Percentiles rank a stretch among this genome's conserved stretches.
Evolutionary conservation across 83 land plant species (phyloP).

Genomic region (Thuja plicata): DNA sequence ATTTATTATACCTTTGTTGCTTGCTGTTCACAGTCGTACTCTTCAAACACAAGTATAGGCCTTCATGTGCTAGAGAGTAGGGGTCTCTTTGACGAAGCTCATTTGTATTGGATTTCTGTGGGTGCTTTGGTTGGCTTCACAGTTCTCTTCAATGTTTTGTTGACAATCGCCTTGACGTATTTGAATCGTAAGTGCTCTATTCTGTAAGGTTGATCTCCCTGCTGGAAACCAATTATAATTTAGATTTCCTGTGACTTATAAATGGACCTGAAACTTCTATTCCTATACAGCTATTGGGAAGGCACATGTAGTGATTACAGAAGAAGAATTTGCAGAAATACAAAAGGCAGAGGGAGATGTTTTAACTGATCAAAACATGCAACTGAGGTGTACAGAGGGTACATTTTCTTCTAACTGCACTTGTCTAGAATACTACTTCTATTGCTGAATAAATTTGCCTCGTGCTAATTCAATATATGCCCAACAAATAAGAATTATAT

Average conservation of each 20-base stretch:
- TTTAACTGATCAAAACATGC: slow-evolving; percentile 6
- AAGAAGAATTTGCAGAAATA: slow-evolving; percentile 43
- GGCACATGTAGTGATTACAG: slow-evolving; percentile 51
- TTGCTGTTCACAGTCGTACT: slow-evolving; percentile 20
- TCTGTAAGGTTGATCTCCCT: too few species aligned
- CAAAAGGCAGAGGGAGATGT: slow-evolving; percentile 27
- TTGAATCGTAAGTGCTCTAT: slow-evolving; percentile 45
- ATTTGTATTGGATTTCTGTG: slow-evolving; percentile 71
- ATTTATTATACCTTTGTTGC: background rate
- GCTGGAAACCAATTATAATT: background rate
- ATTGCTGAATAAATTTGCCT: background rate
- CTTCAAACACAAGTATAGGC: slow-evolving; percentile 47
- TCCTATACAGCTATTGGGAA: slow-evolving; percentile 44
- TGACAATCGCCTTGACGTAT: slow-evolving; percentile 58
- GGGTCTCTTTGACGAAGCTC: slow-evolving; percentile 35
- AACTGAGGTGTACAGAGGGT: slow-evolving; percentile 12
- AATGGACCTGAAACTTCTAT: background rate
- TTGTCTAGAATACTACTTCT: background rate
- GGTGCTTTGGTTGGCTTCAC: slow-evolving; percentile 63
- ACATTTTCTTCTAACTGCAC: background rate
- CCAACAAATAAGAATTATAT: background rate
- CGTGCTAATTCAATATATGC: background rate
- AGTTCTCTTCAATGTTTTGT: slow-evolving; percentile 57
- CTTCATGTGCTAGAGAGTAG: slow-evolving; percentile 28
- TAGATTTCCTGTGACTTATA: background rate